Conservation (phyloP, 2,329 filamentous ascomycete species). For the Fusarium solani-melongenae region DNA sequence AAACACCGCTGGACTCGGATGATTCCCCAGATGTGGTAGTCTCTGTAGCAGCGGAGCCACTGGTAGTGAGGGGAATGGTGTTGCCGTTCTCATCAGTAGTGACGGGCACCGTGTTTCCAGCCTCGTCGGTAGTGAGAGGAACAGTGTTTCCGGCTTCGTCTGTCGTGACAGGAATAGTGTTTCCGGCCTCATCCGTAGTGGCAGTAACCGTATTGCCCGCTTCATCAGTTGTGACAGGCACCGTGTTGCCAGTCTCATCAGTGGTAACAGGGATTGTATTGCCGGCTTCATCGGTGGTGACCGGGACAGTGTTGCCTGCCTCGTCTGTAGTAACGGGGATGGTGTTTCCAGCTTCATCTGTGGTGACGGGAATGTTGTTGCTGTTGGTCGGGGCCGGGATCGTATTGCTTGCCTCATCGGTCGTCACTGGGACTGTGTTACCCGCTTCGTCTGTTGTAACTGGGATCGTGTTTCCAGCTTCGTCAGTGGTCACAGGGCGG, state of each 20-base stretch:
- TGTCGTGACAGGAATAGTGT: neutral
- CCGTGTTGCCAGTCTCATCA: neutral
- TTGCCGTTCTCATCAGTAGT: neutral
- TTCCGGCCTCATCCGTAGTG: neutral
- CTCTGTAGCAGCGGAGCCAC: neutral
- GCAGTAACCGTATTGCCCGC: neutral
- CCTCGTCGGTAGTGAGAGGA: neutral
- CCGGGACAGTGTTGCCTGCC: neutral
- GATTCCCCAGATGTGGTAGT: neutral
- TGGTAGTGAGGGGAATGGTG: neutral
- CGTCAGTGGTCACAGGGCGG: neutral
- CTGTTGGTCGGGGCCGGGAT: neutral
- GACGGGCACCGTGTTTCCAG: neutral
- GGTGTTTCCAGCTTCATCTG: neutral
- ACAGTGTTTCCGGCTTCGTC: neutral
- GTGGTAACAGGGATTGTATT: neutral
- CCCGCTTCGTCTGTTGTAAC: neutral
- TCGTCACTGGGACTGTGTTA: neutral
- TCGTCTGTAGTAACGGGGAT: neutral
- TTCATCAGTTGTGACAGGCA: neutral
- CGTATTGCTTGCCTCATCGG: neutral
- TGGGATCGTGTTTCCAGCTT: neutral
- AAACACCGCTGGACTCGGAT: neutral
- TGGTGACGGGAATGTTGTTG: neutral
- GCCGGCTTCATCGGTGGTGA: neutral